Base-by-base conservation (phyloP, 768 basidiomycete species). In the Gloeophyllum trabeum region DNA sequence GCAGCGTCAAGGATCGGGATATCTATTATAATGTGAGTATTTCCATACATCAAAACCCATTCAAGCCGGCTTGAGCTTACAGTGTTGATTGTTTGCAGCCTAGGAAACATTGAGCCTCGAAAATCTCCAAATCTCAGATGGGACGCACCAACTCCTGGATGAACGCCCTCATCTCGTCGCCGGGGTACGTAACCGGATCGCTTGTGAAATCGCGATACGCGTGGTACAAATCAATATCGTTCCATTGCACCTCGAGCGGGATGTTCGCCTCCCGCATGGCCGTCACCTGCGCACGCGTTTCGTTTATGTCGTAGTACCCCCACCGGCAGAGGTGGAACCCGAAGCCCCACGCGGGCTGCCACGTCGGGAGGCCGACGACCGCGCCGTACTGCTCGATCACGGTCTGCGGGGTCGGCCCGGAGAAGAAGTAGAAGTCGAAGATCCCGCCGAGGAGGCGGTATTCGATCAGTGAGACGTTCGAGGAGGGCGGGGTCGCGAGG, bases 231-330 rank as follows among this genome's bases (percentile, higher is more conserved):
- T 85, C 81, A 46, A 85, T 81, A 48, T 84, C 82, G 51, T 79
- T 83, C 82, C 82, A 85, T 69, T 81, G 81, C 35, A 76, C 79
- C 72, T 90, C 85, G 4, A 89, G 66, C n/a, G 86, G 87, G 45
- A 90, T 75, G 40, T 74, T 66, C 0, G 82, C 81, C 18, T 67
- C 73, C 14, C 76, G 67, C 84, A 70, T 85, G 48, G 60, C 71
- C 23, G 53, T 55, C 40, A 79, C 75, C 16, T 73, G 67, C 39
- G 70, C 66, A 23, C 64, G 64, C 6, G 76, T 77, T 48, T 81
- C 77, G 42, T 64, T 70, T 16, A 85, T 51, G 48, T 73, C 63
- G 23, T 51, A 42, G 45, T 71, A 75, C 3, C 74, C 73, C 70
- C 70, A 77, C 44, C 71, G 69, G 62, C 79, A 81, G 13, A 84